Percentiles rank a stretch among this genome's conserved stretches.
These are phyloP conservation scores for Nicotiana tabacum DNA, from an alignment of 257 asterid genomes.

Conservation along the genomic window DNA sequence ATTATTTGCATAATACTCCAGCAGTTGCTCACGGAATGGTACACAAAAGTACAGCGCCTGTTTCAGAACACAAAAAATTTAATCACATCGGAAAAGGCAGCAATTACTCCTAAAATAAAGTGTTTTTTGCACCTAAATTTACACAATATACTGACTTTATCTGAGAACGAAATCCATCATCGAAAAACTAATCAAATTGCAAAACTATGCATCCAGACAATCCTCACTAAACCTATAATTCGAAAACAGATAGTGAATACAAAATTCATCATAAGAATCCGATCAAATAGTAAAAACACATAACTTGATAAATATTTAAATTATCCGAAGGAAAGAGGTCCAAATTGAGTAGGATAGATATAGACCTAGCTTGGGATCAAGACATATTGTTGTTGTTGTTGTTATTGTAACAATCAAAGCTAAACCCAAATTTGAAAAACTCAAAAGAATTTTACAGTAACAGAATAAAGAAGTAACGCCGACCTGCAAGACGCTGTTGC, in stretches of 20 bases:
- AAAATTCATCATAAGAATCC: neutral
- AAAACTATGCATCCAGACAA: neutral
- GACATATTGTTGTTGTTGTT: neutral
- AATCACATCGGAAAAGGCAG: neutral
- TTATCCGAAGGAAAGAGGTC: neutral
- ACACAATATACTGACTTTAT: neutral
- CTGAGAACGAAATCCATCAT: neutral
- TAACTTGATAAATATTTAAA: neutral
- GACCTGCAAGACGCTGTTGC: slow-evolving; percentile 70
- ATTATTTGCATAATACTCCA: slow-evolving; percentile 63
- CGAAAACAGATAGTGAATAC: neutral
- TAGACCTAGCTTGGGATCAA: neutral
- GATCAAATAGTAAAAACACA: slow-evolving; percentile 3
- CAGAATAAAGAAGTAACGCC: neutral
- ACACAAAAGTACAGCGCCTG: slow-evolving; percentile 91
- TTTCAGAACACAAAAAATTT: slow-evolving; percentile 5
- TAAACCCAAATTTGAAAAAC: neutral
- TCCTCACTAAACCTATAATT: neutral
- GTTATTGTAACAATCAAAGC: neutral
- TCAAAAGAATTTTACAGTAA: neutral
- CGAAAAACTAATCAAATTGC: neutral
- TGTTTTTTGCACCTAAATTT: neutral
- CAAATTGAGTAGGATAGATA: neutral
- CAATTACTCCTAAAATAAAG: neutral
- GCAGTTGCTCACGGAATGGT: slow-evolving; percentile 80